Evolutionary conservation across 495 filamentous ascomycete species (phyloP).

Genomic region (Penicillium maclennaniae): DNA sequence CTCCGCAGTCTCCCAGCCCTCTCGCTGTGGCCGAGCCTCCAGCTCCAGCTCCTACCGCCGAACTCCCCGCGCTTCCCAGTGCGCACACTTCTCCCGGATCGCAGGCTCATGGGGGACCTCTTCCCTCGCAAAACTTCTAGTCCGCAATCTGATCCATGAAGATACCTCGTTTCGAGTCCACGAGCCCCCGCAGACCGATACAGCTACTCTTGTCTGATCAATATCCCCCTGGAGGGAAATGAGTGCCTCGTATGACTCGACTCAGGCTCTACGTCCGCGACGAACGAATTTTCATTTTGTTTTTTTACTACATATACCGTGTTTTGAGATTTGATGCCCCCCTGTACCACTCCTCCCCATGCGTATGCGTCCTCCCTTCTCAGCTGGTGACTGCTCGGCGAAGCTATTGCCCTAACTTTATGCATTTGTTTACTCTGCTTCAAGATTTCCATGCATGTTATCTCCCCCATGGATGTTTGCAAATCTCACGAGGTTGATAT

Average conservation of each 20-base stretch:
- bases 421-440: not conserved
- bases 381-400: not conserved
- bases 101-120: slow-evolving; percentile 32
- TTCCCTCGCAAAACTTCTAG: slow-evolving; percentile 11
- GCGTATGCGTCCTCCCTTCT: not conserved
- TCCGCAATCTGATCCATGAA: not conserved
- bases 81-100: slow-evolving; percentile 14
- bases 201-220: slow-evolving; percentile 9
- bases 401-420: not conserved
- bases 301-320: slow-evolving; percentile 1
- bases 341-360: not conserved
- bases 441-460: not conserved
- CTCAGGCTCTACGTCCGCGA: slow-evolving; percentile 19
- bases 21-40: slow-evolving; percentile 35
- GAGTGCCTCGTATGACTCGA: slow-evolving; percentile 16
- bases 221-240: slow-evolving; percentile 23
- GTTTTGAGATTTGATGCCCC: not conserved
- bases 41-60: slow-evolving; percentile 32
- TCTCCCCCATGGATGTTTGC: slow-evolving; percentile 4
- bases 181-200: slow-evolving; percentile 7
- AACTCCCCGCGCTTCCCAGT: slow-evolving; percentile 30
- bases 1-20: slow-evolving; percentile 55
- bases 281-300: slow-evolving; percentile 12
- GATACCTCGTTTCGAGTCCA: not conserved
- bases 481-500: slow-evolving; percentile 14